Percentiles rank a stretch among this genome's conserved stretches.
Conservation (phyloP, 75 land plant genomes). For the Cunninghamia lanceolata region DNA sequence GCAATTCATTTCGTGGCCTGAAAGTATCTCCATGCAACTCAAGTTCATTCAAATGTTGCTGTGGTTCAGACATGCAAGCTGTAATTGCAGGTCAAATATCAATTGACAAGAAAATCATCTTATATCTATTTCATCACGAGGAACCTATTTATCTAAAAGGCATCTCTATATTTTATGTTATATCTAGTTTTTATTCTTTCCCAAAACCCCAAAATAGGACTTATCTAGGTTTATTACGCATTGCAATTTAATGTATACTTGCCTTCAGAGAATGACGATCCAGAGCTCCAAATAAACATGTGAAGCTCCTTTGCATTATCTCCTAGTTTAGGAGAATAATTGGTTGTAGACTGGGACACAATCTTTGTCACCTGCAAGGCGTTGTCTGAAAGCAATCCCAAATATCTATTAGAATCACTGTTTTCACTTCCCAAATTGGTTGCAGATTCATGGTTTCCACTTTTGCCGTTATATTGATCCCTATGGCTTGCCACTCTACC, state of each 20-base stretch:
- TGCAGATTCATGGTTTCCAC: not conserved
- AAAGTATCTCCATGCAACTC: not conserved
- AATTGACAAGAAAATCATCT: not conserved
- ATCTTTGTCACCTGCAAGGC: constrained; percentile 17
- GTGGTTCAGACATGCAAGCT: not conserved
- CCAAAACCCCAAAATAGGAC: not conserved
- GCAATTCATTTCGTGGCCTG: not conserved
- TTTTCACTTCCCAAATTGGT: not conserved
- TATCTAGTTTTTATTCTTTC: not conserved
- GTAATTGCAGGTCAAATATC: not conserved
- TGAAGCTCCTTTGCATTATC: constrained; percentile 51
- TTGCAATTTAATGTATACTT: constrained; percentile 7
- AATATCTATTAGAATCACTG: not conserved
- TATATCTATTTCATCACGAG: not conserved
- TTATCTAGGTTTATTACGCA: not conserved
- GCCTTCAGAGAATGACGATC: constrained; percentile 38
- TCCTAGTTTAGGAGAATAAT: constrained; percentile 7
- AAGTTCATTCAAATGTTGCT: not conserved
- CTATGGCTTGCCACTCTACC: not conserved
- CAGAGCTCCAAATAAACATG: constrained; percentile 53
- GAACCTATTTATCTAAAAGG: not conserved
- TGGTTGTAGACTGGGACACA: constrained; percentile 18
- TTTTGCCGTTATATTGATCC: not conserved
- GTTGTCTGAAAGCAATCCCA: not conserved
- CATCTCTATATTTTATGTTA: not conserved